These are phyloP conservation scores for Fagopyrum homotropicum DNA, from an alignment of 148 eudicot genomes.

Conservation along the genomic window DNA sequence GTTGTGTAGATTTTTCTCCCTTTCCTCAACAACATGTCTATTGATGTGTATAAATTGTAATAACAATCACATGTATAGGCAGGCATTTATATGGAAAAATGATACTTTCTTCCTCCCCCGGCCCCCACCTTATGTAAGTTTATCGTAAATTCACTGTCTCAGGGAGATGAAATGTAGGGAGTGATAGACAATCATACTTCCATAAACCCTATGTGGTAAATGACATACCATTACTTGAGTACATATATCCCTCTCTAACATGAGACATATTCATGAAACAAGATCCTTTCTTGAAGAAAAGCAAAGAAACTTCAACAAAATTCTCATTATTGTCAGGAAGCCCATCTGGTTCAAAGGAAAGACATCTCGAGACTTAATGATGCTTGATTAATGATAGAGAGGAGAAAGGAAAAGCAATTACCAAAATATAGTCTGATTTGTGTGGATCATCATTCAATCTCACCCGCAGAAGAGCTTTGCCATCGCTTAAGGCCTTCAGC, in stretches of 20 bases:
- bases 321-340: not conserved
- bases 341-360: constrained; percentile 8
- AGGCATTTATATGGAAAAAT: too few species aligned
- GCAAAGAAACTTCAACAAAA: not conserved
- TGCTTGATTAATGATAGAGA: not conserved
- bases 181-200: too few species aligned
- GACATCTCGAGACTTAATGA: not conserved
- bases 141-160: too few species aligned
- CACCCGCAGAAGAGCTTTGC: constrained; percentile 63
- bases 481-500: constrained; percentile 49
- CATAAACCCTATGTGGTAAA: not conserved
- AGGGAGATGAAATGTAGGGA: too few species aligned
- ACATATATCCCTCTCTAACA: not conserved
- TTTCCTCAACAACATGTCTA: too few species aligned
- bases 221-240: not conserved
- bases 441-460: constrained; percentile 33
- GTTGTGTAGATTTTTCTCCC: too few species aligned
- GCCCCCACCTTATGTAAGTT: too few species aligned
- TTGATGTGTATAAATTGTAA: too few species aligned
- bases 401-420: constrained; percentile 17
- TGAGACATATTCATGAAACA: not conserved
- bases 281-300: not conserved
- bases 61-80: too few species aligned
- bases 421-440: constrained; percentile 72
- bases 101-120: too few species aligned